Base-by-base conservation (phyloP, 805 yeast genomes). In the Zygosaccharomyces bisporus region DNA sequence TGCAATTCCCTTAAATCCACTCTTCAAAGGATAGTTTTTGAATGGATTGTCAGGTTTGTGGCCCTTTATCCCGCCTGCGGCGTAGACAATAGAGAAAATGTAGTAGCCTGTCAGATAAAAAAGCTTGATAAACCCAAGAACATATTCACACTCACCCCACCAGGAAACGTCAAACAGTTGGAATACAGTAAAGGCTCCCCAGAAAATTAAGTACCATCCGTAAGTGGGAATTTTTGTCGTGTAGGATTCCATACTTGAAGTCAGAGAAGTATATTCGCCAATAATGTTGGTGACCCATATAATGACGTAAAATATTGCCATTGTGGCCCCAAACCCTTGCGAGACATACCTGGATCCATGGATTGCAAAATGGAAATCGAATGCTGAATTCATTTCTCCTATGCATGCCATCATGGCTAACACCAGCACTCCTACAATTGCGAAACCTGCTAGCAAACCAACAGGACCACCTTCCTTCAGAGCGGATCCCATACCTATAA, bases 91-190 rank as follows among this genome's bases (percentile, higher is more conserved):
- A 25, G 79, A 68, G 53, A 77, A 77, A 18, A 77, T 45, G 58
- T 76, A 77, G 51, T 71, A 77, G 16, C 75, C 76, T 18, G 71
- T 53, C 13, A 77, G 56, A 14, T 77, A 77, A 4, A 57, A 39
- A 23, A 43, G 42, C 29, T 78, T 78, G 39, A 71, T 43, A 39
- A 76, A 61, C 0, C 81, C 81, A 20, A 78, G 58, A 65, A 77
- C 65, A 50, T 70, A 79, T 55, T 78, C 83, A 6, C 74, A 68
- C 53, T 78, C 82, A 17, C 83, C 83, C 65, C 76, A 78, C 47
- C 73, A 71, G 3, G 69, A 63, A 4, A 78, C 81, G 9, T 79
- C 75, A 34, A 78, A 56, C 18, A 70, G 64, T 53, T 77, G 81
- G 55, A 73, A 76, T 14, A 66, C 66, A 24, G 78, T 63, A 54